phyloP scores from a whole-genome alignment of 164 flowering plant genomes.

The Nymphaea colorata region DNA sequence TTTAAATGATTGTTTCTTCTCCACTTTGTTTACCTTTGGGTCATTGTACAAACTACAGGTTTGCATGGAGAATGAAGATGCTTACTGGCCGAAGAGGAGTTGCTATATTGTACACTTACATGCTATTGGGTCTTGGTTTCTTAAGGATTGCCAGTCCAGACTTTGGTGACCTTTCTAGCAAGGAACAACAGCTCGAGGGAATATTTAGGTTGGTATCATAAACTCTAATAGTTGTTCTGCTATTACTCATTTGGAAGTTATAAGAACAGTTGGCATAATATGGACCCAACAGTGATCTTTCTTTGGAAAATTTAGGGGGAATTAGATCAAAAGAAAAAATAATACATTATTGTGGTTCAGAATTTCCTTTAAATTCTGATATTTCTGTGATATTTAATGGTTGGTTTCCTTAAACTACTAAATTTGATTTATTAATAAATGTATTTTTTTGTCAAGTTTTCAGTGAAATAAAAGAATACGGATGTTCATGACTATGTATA shows the following conservation, averaged over 20 bases:
- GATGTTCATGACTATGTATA: too few relatives aligned
- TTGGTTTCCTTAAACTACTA: too few relatives aligned
- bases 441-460: too few relatives aligned
- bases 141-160: constrained; percentile 86
- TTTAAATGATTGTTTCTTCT: too few relatives aligned
- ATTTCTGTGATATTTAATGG: too few relatives aligned
- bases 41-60: constrained; percentile 31
- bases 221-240: neutral
- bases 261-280: neutral
- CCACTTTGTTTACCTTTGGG: neutral
- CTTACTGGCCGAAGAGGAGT: constrained; percentile 89
- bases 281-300: constrained; percentile 2
- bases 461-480: too few relatives aligned
- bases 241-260: constrained; percentile 3
- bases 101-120: constrained; percentile 79
- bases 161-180: constrained; percentile 82
- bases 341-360: neutral
- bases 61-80: constrained; percentile 97
- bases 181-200: constrained; percentile 94
- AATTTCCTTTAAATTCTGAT: neutral
- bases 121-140: constrained; percentile 93
- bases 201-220: constrained; percentile 55
- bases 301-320: neutral
- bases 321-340: neutral
- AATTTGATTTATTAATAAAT: too few relatives aligned